Conservation (phyloP, 2,329 filamentous ascomycete species). For the Zasmidium angulare region DNA sequence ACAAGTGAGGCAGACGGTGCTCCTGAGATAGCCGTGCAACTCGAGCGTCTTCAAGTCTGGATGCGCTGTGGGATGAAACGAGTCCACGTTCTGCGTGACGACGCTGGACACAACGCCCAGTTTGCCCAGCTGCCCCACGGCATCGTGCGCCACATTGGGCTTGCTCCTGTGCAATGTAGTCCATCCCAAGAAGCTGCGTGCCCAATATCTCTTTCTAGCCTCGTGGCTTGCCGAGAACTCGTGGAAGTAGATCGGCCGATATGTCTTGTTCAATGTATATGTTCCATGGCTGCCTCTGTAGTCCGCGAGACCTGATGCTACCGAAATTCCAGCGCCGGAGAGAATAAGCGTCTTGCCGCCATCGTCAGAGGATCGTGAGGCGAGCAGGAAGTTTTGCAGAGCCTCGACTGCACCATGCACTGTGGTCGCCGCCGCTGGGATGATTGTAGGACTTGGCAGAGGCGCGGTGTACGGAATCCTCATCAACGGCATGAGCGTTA, state of each 20-base stretch:
- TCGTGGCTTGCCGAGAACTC: constrained; percentile 84
- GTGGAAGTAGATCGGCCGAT: constrained; percentile 87
- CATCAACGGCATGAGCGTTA: constrained; percentile 52
- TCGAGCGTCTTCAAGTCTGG: constrained; percentile 74
- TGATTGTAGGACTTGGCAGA: constrained; percentile 71
- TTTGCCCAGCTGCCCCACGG: constrained; percentile 68
- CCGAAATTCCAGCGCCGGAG: constrained; percentile 87
- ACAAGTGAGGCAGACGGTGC: constrained; percentile 79
- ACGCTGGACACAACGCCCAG: constrained; percentile 73
- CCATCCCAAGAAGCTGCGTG: constrained; percentile 91
- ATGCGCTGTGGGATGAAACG: constrained; percentile 80
- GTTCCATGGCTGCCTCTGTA: constrained; percentile 89
- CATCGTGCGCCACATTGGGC: constrained; percentile 78
- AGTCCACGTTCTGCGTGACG: constrained; percentile 96
- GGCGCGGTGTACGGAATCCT: constrained; percentile 89
- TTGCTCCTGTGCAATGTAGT: constrained; percentile 73
- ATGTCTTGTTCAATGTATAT: constrained; percentile 80
- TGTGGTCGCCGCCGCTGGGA: constrained; percentile 70
- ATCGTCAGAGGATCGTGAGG: constrained; percentile 46
- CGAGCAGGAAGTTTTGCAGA: constrained; percentile 71
- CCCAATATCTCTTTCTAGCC: constrained; percentile 91
- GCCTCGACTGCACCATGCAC: constrained; percentile 73
- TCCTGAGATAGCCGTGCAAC: constrained; percentile 85
- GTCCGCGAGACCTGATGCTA: constrained; percentile 88
- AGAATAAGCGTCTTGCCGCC: constrained; percentile 62